Base-by-base conservation (phyloP, 164 flowering plant genomes). In the Santalum album region DNA sequence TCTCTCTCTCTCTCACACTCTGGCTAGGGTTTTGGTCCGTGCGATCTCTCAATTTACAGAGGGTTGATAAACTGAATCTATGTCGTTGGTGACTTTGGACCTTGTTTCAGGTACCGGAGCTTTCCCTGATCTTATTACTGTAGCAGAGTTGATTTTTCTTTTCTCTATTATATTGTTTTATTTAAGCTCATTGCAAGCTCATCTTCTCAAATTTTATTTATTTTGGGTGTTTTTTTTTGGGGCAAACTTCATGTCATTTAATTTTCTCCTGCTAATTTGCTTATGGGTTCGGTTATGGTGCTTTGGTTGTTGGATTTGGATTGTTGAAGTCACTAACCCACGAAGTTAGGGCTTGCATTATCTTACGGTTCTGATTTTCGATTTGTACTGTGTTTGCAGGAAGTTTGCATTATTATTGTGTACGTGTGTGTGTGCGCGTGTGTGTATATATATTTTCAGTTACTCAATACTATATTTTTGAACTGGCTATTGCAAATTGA, bases 1-100 rank as follows among this genome's bases (percentile, higher is more conserved):
- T 43, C 25, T 45, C 14, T 45, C 49, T 22, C 49, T 45, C 49
- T 45, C 49, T 45, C 49, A 20, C 49, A 20, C 49, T 22, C 49
- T 21, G 12, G 2, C 11, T 1, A 2, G 24, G 14, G 2, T 1
- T 45, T 9, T 10, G 49, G 49, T 6, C 10, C 21, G 20, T 20
- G 49, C 25, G 49, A 45, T 45, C 49, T 2, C 24, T 20, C 25
- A 20, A 9, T 43, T 15, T 45, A 22, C 15, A 45, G 14, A 20
- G 49, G 49, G 19, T 45, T 12, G 49, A 22, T 45, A 20, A 3
- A n/a, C 25, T 20, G 49, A 45, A 45, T 20, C 49, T 45, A 2
- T 25, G 11, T 7, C 14, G 45, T 18, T 18, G 45, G 45, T n/a
- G 45, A 42, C 21, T 11, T 21, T 38, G 42, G 7, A 42, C 6